A percentile compares a stretch with the other conserved stretches of the same genome.
phyloP scores from a whole-genome alignment of 495 filamentous ascomycete genomes.

The Lophiostoma macrostomum region DNA sequence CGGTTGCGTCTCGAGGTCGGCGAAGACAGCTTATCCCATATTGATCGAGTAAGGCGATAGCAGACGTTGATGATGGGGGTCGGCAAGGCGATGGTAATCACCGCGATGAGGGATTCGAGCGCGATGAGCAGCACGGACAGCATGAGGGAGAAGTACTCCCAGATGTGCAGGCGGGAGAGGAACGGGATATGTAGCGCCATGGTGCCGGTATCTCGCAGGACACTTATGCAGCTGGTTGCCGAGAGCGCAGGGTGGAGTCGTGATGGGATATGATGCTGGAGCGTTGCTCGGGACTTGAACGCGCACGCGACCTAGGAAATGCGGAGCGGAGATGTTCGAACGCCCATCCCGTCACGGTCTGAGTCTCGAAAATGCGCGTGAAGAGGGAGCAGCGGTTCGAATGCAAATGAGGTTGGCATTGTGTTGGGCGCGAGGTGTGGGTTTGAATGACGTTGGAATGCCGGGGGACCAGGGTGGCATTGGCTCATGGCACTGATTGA shows the following conservation, averaged over 20 bases:
- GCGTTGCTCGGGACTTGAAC: too few species aligned
- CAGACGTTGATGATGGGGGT: conserved; percentile 71
- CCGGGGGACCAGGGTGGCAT: too few species aligned
- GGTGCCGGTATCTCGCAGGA: too few species aligned
- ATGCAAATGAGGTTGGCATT: not conserved
- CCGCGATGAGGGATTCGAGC: conserved; percentile 73
- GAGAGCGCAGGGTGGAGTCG: not conserved
- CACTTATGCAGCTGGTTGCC: not conserved
- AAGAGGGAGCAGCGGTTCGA: not conserved
- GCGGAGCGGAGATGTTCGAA: not conserved
- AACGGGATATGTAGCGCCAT: conserved; percentile 74
- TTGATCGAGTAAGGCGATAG: conserved; percentile 73
- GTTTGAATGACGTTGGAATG: conserved; percentile 12
- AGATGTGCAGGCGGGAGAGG: conserved; percentile 76
- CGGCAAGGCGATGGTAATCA: conserved; percentile 84
- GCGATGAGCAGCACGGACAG: conserved; percentile 77
- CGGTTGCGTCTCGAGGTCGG: conserved; percentile 63
- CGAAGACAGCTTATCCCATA: conserved; percentile 77
- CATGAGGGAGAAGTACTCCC: conserved; percentile 81
- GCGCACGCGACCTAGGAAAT: too few species aligned
- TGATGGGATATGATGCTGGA: too few species aligned
- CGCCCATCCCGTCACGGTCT: not conserved
- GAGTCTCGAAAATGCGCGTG: not conserved
- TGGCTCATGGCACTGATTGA: not conserved
- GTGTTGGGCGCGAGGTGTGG: conserved; percentile 2